phyloP scores from a whole-genome alignment of 2,329 filamentous ascomycete genomes.

The Zymoseptoria passerinii region DNA sequence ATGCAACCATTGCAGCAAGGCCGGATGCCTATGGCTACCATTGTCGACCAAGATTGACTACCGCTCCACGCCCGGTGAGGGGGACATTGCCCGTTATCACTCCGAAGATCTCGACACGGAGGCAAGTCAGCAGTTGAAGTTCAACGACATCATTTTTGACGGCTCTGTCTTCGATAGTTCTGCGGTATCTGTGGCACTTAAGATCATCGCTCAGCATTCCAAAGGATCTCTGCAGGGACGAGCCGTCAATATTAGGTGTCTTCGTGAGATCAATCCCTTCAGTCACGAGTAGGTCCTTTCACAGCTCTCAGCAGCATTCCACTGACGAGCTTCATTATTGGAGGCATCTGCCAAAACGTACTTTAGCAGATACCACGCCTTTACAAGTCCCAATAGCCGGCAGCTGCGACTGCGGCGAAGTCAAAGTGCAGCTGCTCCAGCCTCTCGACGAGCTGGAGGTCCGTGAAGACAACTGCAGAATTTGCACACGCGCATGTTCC shows the following conservation, averaged over 20 bases:
- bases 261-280: constrained; percentile 1
- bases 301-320: neutral
- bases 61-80: neutral
- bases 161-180: neutral
- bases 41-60: neutral
- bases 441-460: neutral
- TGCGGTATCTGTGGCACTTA: neutral
- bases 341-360: neutral
- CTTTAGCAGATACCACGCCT: neutral
- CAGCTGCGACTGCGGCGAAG: neutral
- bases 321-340: neutral
- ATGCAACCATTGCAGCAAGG: neutral
- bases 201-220: neutral
- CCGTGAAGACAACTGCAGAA: constrained; percentile 5
- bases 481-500: constrained; percentile 1
- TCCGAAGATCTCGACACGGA: neutral
- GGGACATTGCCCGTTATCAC: neutral
- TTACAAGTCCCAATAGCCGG: neutral
- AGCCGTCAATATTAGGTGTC: neutral
- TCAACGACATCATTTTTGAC: neutral
- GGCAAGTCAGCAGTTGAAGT: neutral
- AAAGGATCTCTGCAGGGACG: neutral
- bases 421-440: neutral
- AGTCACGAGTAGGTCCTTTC: neutral
- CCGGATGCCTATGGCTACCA: constrained; percentile 1